Base-by-base conservation (phyloP, 768 basidiomycete genomes). In the Arthromyces matolae region DNA sequence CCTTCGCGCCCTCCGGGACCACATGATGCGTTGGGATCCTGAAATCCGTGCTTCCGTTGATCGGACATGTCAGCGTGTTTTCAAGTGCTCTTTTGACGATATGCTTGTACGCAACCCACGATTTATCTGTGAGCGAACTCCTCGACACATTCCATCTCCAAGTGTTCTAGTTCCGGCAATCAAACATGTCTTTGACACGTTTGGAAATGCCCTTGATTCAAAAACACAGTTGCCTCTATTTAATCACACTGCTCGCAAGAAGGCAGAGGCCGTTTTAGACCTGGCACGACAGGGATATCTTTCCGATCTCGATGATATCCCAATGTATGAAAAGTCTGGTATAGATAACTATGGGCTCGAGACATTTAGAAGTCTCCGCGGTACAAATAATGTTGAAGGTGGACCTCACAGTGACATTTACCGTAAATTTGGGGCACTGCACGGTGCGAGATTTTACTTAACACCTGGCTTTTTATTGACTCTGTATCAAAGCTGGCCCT, bases 341-440 rank as follows among this genome's bases (percentile, higher is more conserved):
- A 19, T 59, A n/a, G 60, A 60, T 39, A 44, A 51, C 8, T 44
- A 61, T 51, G 58, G 60, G 4, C 47, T 62, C 2, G 47, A 57
- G 18, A 56, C 32, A 20, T 60, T 45, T 49, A 54, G 36, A 16
- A 52, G 61, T 44, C 10, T 51, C 1, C 51, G 52, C 2, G 59
- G 59, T 1, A 59, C 57, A 8, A 61, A 61, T 42, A 60, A 58
- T 18, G 53, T 58, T 27, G 58, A 61, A 46, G 60, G 60, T 25
- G 60, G 60, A 33, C 61, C 61, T 9, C 58, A 61, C 37, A 53
- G 61, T 40, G 57, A 59, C 12, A 59, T 59, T 13, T 56, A 56
- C 24, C 38, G 45, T 5, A 56, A 56, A 43, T 59, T 59, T 51
- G 55, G 57, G 0, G 52, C 57, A 6, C 52, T 59, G 31, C 45